A percentile compares a stretch with the other conserved stretches of the same genome.
Conservation (phyloP, 2,329 filamentous ascomycete genomes). For the Fusarium sp. region DNA sequence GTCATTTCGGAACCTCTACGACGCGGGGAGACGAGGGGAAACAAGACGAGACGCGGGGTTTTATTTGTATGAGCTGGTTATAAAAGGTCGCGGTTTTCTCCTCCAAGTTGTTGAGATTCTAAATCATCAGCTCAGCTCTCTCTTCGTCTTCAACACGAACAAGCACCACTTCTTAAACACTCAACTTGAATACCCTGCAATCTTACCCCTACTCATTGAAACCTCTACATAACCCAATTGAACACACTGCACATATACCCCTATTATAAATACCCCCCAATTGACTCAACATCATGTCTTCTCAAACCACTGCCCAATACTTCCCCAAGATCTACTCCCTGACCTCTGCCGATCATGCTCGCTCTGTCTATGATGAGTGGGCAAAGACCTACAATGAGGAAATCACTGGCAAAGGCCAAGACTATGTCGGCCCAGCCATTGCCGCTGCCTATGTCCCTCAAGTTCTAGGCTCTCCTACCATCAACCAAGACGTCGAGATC, state of each 20-base stretch:
- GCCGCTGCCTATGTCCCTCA: slow-evolving; percentile 50
- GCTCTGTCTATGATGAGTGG: slow-evolving; percentile 51
- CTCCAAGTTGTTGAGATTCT: slow-evolving; percentile 13
- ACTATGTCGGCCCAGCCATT: slow-evolving; percentile 55
- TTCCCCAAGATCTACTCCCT: slow-evolving; percentile 44
- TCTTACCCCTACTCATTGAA: neutral
- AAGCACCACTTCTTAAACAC: slow-evolving; percentile 4
- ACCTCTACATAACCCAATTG: neutral
- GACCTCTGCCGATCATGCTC: slow-evolving; percentile 40
- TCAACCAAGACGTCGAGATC: slow-evolving; percentile 48
- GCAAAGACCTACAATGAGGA: slow-evolving; percentile 50
- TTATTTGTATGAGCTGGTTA: slow-evolving; percentile 4
- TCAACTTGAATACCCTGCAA: neutral
- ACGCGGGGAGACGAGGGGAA: slow-evolving; percentile 29
- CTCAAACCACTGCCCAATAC: slow-evolving; percentile 34
- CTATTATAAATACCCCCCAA: neutral
- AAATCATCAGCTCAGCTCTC: slow-evolving; percentile 8
- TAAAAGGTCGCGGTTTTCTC: slow-evolving; percentile 24
- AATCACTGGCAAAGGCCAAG: slow-evolving; percentile 50
- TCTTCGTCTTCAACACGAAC: slow-evolving; percentile 21
- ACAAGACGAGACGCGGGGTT: slow-evolving; percentile 25
- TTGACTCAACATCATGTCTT: slow-evolving; percentile 37
- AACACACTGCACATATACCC: neutral
- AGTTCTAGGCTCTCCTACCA: slow-evolving; percentile 39
- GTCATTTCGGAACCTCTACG: slow-evolving; percentile 32